Base-by-base conservation (phyloP, 192 early-diverging fungal species). In the Mortierella alpina region DNA sequence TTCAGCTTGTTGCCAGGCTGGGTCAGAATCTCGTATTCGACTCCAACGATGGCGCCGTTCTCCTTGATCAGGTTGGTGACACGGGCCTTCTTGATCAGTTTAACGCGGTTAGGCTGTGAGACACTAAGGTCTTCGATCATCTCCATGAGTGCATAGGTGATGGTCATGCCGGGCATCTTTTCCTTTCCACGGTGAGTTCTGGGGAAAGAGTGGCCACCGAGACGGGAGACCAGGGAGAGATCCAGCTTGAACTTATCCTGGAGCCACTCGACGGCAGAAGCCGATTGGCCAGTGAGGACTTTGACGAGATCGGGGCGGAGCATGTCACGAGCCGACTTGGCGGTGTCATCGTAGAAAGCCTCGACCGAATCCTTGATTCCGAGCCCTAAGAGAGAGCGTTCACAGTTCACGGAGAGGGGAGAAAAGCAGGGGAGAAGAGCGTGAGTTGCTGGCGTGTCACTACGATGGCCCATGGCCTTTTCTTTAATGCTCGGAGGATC, bases 181-280 rank as follows among this genome's bases (percentile, higher is more conserved):
- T 92, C 90, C 63, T 87, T 91, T 55, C 93, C 96, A 84, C 96
- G 95, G 84, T 98, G 97, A 22, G 97, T 98, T 75, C 97, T 92
- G 42, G 96, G 94, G 59, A 92, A 91, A 49, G 95, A 93, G 86
- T 98, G 97, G 13, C 97, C 97, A 83, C 97, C 93, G 55, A 97
- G 88, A 73, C 95, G 94, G 18, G 95, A 88, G 17, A 98, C 89
- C 64, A 96, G 86, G 46, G 94, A 94, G 17, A 98, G 86, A 69
- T 97, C 96, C 61, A 98, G 86, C 48, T 88, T 72, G 84, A 98
- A 98, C 76, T 92, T 92, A 23, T 95, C 90, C 75, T 95, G 92
- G 66, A 99, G 89, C 96, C 96, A 98, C 79, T 95, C 93, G 48
- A 97, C 95, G 45, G 97, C 95, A 50, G 93, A 85, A 23, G 91